Evolutionary conservation across 495 filamentous ascomycete species (phyloP), one percentile per base, ranked within the genome.

Genomic region (Umbilicaria muhlenbergii): DNA sequence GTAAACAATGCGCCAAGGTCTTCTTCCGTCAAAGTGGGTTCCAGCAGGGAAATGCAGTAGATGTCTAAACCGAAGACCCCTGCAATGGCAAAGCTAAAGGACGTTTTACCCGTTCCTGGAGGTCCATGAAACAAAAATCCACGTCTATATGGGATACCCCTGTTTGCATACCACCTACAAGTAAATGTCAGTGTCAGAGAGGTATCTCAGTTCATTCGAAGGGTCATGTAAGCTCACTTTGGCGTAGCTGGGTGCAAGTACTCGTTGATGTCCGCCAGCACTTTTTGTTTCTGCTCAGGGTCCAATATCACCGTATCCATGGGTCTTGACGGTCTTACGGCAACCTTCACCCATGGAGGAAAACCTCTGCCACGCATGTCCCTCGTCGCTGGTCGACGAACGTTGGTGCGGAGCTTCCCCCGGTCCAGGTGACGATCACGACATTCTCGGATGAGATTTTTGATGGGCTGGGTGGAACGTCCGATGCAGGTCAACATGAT

Each of bases 221-320:
- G 8, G 24, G 24, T 7, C 8, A 7, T 10, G 1, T 6, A 28
- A 6, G 6, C 24, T 28, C 86, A 94, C 13, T 67, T 62, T 6
- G 77, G 65, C 2, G 80, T 87, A 2, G 68, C 64, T 0, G 82
- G 78, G 44, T 86, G 78, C 6, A 94, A 63, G 51, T 89, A 95
- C 51, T 94, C 86, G 58, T 86, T 86, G 57, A 94, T 83, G 58
- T 95, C 89, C 13, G 67, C 59, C 28, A 92, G 59, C 15, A 94
- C 70, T 19, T 65, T 68, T 10, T 75, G 57, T 62, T 94, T 95
- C 58, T 85, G 75, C 31, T 65, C 56, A 18, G 72, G 67, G 46
- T 93, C 88, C 13, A 95, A 64, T 2, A 91, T 78, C 0, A 94
- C 88, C 0, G 88, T 94, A 3, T 74, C 71, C 64, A 95, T 76